Percentiles rank a stretch among this genome's conserved stretches.
Conservation (phyloP, 148 eudicot genomes). For the Rhododendron vialii region DNA sequence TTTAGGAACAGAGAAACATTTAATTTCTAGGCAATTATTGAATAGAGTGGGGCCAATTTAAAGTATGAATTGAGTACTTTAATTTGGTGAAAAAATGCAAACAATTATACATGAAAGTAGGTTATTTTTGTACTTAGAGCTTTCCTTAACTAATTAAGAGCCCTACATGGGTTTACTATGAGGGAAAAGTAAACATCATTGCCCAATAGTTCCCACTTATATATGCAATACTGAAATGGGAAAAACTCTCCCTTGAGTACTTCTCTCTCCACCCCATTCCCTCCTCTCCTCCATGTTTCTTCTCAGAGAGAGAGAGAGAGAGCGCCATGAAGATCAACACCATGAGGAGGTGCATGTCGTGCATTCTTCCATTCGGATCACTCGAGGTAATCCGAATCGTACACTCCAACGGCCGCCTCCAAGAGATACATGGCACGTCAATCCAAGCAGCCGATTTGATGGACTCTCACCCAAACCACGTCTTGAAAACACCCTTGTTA, state of each 20-base stretch:
- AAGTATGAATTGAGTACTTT: too few species aligned
- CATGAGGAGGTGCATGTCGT: constrained; percentile 74
- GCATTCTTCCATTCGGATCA: constrained; percentile 83
- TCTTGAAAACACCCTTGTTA: constrained; percentile 52
- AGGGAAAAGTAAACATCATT: too few species aligned
- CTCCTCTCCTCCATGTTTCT: background rate
- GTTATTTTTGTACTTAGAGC: too few species aligned
- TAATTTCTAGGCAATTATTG: too few species aligned
- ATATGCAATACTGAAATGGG: background rate
- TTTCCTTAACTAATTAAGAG: too few species aligned
- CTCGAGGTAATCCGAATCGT: constrained; percentile 84
- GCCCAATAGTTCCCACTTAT: background rate
- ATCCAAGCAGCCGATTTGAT: constrained; percentile 55
- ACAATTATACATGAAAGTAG: too few species aligned
- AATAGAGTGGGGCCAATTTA: too few species aligned
- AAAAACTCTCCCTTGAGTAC: background rate
- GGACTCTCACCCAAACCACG: constrained; percentile 60
- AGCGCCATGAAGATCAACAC: constrained; percentile 40
- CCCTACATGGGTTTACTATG: too few species aligned
- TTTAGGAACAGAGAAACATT: too few species aligned
- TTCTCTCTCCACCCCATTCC: background rate
- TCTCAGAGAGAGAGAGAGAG: background rate
- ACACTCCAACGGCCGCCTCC: constrained; percentile 66
- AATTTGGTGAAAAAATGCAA: too few species aligned
- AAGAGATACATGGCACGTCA: constrained; percentile 49